These are phyloP conservation scores for Colletotrichum endophyticum DNA, from an alignment of 2,329 filamentous ascomycete genomes.

Conservation along the genomic window DNA sequence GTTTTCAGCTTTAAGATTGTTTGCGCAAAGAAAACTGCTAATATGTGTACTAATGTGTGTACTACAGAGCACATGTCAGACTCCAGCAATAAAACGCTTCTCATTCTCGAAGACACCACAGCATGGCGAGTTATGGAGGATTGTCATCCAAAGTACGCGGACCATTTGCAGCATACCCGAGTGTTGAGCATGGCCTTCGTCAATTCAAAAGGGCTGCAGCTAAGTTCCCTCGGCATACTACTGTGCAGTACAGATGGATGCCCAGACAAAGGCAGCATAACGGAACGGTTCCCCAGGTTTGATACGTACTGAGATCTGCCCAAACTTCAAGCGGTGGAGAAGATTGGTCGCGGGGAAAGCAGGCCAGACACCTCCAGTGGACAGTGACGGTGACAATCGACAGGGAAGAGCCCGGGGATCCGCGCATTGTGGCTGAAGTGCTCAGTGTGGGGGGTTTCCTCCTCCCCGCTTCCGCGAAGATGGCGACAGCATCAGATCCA, in stretches of 20 bases:
- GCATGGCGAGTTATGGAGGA: not conserved
- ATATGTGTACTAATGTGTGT: not conserved
- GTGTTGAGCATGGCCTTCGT: not conserved
- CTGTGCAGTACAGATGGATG: not conserved
- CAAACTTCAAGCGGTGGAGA: not conserved
- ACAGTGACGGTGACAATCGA: not conserved
- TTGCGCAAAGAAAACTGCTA: not conserved
- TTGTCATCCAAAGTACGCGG: not conserved
- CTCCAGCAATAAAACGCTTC: not conserved
- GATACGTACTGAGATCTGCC: not conserved
- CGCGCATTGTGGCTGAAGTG: not conserved
- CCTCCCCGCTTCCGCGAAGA: slow-evolving; percentile 9
- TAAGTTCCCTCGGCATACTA: not conserved
- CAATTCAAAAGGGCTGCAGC: not conserved
- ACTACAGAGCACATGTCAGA: not conserved
- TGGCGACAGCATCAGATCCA: not conserved
- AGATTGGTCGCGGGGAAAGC: not conserved
- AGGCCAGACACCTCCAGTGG: not conserved
- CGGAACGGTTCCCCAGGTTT: not conserved
- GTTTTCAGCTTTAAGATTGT: not conserved
- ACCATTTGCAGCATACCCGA: not conserved
- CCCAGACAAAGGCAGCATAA: not conserved
- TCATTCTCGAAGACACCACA: not conserved
- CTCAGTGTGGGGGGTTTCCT: slow-evolving; percentile 5
- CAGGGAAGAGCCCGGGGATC: slow-evolving; percentile 9